Base-by-base conservation (phyloP, 345 rosid genomes). In the Linum tenue region DNA sequence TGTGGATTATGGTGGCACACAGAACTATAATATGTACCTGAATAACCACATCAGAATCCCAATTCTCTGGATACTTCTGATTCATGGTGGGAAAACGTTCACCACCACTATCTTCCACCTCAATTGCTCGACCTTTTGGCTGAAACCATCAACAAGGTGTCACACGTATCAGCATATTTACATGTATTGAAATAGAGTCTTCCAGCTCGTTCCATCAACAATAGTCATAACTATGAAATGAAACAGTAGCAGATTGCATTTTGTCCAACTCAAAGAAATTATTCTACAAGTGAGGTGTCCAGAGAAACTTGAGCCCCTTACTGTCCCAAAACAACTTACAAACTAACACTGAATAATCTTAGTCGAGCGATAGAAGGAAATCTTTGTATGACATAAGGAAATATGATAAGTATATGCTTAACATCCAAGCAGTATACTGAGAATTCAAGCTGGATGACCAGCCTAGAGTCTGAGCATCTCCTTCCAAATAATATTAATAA, bases 31-130 rank as follows among this genome's bases (percentile, higher is more conserved):
- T 67, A 63, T 44, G 51, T 35, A 89, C 96, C 85, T 85, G 68
- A 78, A 89, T 86, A 44, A 89, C 82, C 66, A 81, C 94, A 68
- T 82, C 89, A 56, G 94, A 77, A 73, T 82, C 89, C 58, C 59
- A 69, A 50, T 51, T 62, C 48, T 78, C 78, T 5, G 78, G 77
- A 71, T 31, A 63, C 71, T 77, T 80, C 65, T 73, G 37, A 68
- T 79, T 77, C 70, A 64, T 69, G 60, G 89, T 84, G 12, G 91
- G 84, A 59, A 60, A 81, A 17, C 91, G 88, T 66, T 80, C 89
- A 64, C 40, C 64, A 51, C 68, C 71, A 71, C 80, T 75, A 7
- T 64, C 73, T 77, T 69, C 75, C 69, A 90, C 88, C 79, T 82
- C 73, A 78, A 90, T 87, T 66, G 88, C 79, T 65, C 77, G 81